These are phyloP conservation scores for Chlorella ohadii DNA, from an alignment of 139 green algal genomes.

Conservation along the genomic window DNA sequence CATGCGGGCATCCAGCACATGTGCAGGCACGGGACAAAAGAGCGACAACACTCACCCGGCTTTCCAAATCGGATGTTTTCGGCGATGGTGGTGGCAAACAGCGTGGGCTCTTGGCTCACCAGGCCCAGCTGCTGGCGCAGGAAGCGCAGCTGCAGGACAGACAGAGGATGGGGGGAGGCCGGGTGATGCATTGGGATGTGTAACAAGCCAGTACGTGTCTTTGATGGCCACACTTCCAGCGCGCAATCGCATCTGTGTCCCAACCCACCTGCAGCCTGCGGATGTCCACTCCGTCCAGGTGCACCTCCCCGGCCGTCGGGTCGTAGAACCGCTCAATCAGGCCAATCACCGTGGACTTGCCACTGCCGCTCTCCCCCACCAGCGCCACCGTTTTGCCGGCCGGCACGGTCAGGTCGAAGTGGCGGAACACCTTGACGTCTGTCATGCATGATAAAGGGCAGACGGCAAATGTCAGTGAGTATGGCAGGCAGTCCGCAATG, in stretches of 20 bases:
- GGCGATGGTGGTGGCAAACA: slow-evolving; percentile 76
- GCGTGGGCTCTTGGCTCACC: slow-evolving; percentile 92
- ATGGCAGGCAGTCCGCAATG: no score
- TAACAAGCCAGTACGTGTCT: no score
- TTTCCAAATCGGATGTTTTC: slow-evolving; percentile 90
- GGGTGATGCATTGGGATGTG: no score
- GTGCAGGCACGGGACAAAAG: no score
- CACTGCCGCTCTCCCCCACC: slow-evolving; percentile 90
- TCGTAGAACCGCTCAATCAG: slow-evolving; percentile 94
- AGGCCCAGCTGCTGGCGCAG: slow-evolving; percentile 80
- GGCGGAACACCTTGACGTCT: slow-evolving; percentile 63
- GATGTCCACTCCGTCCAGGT: slow-evolving; percentile 85
- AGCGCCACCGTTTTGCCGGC: slow-evolving; percentile 83
- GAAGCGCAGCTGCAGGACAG: slow-evolving; percentile 85
- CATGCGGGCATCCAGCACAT: no score
- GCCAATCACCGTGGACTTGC: slow-evolving; percentile 92
- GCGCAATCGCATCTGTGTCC: no score
- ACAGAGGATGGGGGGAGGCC: no score
- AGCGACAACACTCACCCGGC: background rate
- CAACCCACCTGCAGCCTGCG: no score
- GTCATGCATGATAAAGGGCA: no score
- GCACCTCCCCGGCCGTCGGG: slow-evolving; percentile 44
- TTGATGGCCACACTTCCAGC: no score
- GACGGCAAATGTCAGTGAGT: no score
- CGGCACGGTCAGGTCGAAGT: slow-evolving; percentile 68